Conservation (phyloP, 495 filamentous ascomycete species). For the Trichoderma erinaceum region DNA sequence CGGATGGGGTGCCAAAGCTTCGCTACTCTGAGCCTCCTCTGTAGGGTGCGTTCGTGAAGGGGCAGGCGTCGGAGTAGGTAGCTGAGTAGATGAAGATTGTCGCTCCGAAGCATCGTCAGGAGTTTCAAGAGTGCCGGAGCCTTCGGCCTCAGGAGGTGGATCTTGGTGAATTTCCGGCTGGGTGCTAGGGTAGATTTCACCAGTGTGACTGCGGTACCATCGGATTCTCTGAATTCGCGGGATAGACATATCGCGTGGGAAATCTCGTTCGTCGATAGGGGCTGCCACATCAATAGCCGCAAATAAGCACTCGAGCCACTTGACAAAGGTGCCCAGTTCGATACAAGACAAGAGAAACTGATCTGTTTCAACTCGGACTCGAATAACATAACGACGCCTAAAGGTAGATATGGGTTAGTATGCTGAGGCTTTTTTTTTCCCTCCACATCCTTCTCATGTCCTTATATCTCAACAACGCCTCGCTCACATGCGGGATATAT, state of each 20-base stretch:
- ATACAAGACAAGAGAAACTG: slow-evolving; percentile 56
- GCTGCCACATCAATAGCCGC: slow-evolving; percentile 57
- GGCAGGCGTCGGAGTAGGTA: slow-evolving; percentile 14
- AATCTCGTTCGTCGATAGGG: slow-evolving; percentile 53
- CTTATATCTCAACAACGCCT: not conserved
- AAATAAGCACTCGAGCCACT: slow-evolving; percentile 60
- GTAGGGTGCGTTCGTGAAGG: not conserved
- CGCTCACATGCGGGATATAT: slow-evolving; percentile 22
- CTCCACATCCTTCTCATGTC: not conserved
- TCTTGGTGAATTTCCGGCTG: slow-evolving; percentile 13
- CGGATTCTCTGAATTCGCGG: slow-evolving; percentile 38
- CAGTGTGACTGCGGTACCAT: slow-evolving; percentile 26
- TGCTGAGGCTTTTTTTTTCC: not conserved
- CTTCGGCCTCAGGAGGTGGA: slow-evolving; percentile 18
- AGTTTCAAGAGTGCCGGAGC: slow-evolving; percentile 2
- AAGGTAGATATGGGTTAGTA: not conserved
- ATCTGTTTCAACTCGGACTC: slow-evolving; percentile 56
- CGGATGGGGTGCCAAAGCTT: slow-evolving; percentile 21
- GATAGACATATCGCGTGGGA: slow-evolving; percentile 50
- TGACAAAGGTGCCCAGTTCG: slow-evolving; percentile 46
- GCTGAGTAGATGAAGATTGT: not conserved
- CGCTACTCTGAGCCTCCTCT: not conserved
- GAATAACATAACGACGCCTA: slow-evolving; percentile 52
- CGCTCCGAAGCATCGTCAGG: not conserved
- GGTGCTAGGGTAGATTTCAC: slow-evolving; percentile 23